Evolutionary conservation across 768 basidiomycete species (phyloP).

Genomic region (Polyporus arcularius): DNA sequence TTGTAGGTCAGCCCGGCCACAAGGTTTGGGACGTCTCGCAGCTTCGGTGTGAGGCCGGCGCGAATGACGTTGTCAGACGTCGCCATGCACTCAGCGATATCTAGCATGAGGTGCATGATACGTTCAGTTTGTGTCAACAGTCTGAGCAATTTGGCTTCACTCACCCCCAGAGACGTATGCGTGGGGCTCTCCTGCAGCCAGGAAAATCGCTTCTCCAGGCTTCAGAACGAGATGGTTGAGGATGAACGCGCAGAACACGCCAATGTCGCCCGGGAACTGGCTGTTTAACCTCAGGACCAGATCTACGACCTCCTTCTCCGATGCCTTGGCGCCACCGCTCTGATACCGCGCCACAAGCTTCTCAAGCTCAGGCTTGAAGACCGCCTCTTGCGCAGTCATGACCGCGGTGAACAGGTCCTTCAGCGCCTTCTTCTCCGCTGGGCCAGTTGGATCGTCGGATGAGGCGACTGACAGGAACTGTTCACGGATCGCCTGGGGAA

Average conservation of each 20-base stretch:
- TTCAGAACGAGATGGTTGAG: constrained; percentile 82
- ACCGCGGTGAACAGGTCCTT: constrained; percentile 77
- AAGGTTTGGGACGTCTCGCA: constrained; percentile 91
- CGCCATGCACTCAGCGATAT: constrained; percentile 99
- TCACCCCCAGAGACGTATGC: constrained; percentile 93
- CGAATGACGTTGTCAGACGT: constrained; percentile 99
- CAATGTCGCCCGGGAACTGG: constrained; percentile 92
- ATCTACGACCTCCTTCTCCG: constrained; percentile 51
- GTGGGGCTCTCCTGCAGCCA: constrained; percentile 95
- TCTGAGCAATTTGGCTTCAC: constrained; percentile 23
- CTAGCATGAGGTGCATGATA: constrained; percentile 39
- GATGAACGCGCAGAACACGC: constrained; percentile 88
- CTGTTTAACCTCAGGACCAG: constrained; percentile 62
- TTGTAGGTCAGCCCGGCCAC: constrained; percentile 85
- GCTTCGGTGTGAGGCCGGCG: constrained; percentile 95
- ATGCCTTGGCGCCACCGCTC: constrained; percentile 37
- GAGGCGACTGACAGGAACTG: constrained; percentile 51
- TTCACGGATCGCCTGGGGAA: constrained; percentile 56
- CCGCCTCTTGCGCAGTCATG: constrained; percentile 71
- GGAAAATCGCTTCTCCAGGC: constrained; percentile 89
- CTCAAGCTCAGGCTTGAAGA: constrained; percentile 55
- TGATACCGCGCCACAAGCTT: constrained; percentile 66
- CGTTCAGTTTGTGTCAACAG: not conserved
- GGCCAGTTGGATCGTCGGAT: constrained; percentile 43
- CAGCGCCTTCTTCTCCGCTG: constrained; percentile 61